phyloP scores from a whole-genome alignment of 192 early-diverging fungal species.

The Pilobolus umbonatus region DNA sequence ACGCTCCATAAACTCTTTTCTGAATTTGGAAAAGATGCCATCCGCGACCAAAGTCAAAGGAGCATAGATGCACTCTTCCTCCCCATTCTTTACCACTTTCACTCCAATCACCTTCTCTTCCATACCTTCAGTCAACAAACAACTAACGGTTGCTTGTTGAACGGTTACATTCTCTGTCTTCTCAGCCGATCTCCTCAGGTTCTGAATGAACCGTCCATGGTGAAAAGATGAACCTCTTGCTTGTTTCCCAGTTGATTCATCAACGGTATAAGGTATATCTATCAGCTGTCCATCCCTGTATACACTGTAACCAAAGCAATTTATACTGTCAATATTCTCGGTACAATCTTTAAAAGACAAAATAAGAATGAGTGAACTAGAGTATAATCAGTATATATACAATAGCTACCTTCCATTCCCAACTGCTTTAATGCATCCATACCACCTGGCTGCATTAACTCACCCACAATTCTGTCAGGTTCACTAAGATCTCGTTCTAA shows the following conservation, averaged over 20 bases:
- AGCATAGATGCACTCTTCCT: slow-evolving; percentile 44
- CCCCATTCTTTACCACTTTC: slow-evolving; percentile 12
- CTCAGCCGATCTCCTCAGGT: slow-evolving; percentile 65
- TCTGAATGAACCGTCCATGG: slow-evolving; percentile 90
- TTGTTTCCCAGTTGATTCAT: slow-evolving; percentile 42
- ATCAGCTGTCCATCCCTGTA: slow-evolving; percentile 45
- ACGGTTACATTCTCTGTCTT: slow-evolving; percentile 55
- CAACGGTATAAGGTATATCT: slow-evolving; percentile 66
- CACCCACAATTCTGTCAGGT: slow-evolving; percentile 96
- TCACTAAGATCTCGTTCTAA: slow-evolving; percentile 85
- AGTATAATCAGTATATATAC: not conserved
- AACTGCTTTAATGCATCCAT: slow-evolving; percentile 72
- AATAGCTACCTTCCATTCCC: slow-evolving; percentile 56
- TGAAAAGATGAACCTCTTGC: slow-evolving; percentile 81
- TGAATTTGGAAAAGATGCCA: slow-evolving; percentile 92
- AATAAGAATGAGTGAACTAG: not conserved
- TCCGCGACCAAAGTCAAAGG: slow-evolving; percentile 86
- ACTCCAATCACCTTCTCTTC: slow-evolving; percentile 55
- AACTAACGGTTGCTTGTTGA: slow-evolving; percentile 70
- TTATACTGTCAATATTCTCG: slow-evolving; percentile 80
- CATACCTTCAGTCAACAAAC: slow-evolving; percentile 27
- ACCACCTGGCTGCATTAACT: slow-evolving; percentile 93
- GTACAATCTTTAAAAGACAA: slow-evolving; percentile 53
- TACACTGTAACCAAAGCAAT: slow-evolving; percentile 84
- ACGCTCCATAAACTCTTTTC: slow-evolving; percentile 62